Evolutionary conservation across 768 basidiomycete species (phyloP), one percentile per base, ranked within the genome.

Genomic region (Roridomyces roridus): DNA sequence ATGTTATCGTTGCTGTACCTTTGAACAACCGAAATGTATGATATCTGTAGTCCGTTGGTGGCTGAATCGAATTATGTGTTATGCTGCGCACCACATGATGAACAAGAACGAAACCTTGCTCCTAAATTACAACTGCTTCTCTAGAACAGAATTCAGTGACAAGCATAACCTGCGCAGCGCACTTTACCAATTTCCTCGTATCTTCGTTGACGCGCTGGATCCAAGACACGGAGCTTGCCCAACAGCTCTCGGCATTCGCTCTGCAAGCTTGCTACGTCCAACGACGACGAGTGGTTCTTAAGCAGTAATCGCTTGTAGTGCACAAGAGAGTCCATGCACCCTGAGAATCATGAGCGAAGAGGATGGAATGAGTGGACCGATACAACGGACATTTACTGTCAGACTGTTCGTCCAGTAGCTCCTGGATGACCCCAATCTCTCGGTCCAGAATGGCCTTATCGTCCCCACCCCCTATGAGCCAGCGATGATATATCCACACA

Each of bases 401-500:
- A 2, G 95, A 88, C 67, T 98, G 92, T 60, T 94, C 88, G 29
- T 89, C 86, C 24, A 96, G 74, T 15, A 99, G 80, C 62, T 96
- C 94, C 63, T 89, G 79, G 46, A 98, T 94, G 5, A 85, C 80
- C 4, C 66, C 64, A 23, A 98, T 90, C 71, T 99, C 96, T 17
- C 89, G 79, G 39, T 82, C 76, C 14, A 99, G 71, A 4, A 89
- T 68, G 0, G 71, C 68, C 51, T 77, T 75, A 52, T 87, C 79
- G 2, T 86, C 78, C 7, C 88, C 94, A 91, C 58, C 72, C 8
- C 93, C 94, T 48, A 98, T 83, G 3, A 99, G 80, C 95, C 96
- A 98, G n/a, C 95, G 85, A 67, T 98, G 97, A 70, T 98, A 99
- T 54, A 99, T 85, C 97, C 97, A 99, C 1, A 92, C 94, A 57